Base-by-base conservation (phyloP, 305 asterid genomes). In the Fraxinus xanthoxyloides region DNA sequence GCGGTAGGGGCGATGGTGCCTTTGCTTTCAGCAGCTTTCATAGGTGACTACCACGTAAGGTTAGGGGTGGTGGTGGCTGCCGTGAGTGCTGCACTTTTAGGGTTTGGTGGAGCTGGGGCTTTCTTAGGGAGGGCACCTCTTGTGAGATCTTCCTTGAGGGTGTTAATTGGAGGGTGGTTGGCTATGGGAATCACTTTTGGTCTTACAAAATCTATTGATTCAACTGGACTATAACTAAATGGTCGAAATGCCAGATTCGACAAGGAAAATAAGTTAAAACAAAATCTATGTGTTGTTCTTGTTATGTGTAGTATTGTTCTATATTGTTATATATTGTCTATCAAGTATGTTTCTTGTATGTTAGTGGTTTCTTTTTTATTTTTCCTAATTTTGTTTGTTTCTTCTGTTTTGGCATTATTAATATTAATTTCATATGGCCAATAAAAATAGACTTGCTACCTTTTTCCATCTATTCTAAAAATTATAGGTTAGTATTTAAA, bases 161-260 rank as follows among this genome's bases (percentile, higher is more conserved):
- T 89, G 6, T 78, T 89, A 77, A 6, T 85, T 32, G 91, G 91
- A 59, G 91, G 91, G 8, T 89, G 83, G 87, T 17, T 84, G 36
- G 89, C 90, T 65, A 89, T 89, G 89, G 89, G 84, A 48, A 82
- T 89, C 79, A 89, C 91, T 5, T 89, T 83, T 85, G 91, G 91
- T 3, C 7, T 88, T 0, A 86, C 90, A 0, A 88, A 85, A 75
- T 76, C 85, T 26, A 67, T 88, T 46, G 85, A 86, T 19, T 34
- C 40, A 26, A 4, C 36, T 32, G 85, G 84, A 46, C 63, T 54
- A 54, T 54, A n/a, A 54, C 0, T 4, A 13, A 13, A 13, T 13
- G n/a, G 54, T 46, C 54, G n/a, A 9, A 43, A 43, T 43, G 17
- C 15, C 0, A 36, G 12, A 36, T 36, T 36, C 8, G 43, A 36